Evolutionary conservation across 75 land plant species (phyloP).

Genomic region (Sequoiadendron giganteum): DNA sequence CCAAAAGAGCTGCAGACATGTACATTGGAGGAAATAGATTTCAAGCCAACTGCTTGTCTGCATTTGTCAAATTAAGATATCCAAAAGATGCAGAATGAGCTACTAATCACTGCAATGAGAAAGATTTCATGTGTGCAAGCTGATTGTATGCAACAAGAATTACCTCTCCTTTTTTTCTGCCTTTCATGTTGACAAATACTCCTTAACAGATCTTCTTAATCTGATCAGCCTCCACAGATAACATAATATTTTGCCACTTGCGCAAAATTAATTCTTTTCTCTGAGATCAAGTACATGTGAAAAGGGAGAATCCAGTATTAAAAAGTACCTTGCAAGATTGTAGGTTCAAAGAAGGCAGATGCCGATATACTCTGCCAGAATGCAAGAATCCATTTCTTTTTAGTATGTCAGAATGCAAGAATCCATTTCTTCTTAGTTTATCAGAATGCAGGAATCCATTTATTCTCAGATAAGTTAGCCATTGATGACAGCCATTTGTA

Average conservation of each 20-base stretch:
- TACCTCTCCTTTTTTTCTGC: slow-evolving; percentile 51
- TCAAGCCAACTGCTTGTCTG: slow-evolving; percentile 49
- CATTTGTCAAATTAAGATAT: slow-evolving; percentile 21
- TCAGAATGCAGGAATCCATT: neutral
- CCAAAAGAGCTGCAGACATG: slow-evolving; percentile 70
- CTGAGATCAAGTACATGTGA: neutral
- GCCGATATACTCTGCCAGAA: neutral
- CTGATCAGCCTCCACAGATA: neutral
- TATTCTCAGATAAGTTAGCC: neutral
- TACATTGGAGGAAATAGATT: slow-evolving; percentile 48
- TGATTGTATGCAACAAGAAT: neutral
- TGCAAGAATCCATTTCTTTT: neutral
- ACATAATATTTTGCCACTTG: neutral
- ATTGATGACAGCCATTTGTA: neutral
- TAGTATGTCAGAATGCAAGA: neutral
- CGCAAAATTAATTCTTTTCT: neutral
- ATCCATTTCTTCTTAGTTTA: neutral
- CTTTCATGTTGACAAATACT: slow-evolving; percentile 25
- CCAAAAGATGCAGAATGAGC: neutral
- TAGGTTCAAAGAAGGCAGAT: neutral
- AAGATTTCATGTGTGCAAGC: neutral
- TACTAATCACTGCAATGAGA: neutral
- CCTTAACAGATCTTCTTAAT: neutral
- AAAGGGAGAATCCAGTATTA: neutral
- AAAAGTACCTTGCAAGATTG: neutral